Percentiles rank a stretch among this genome's conserved stretches.
phyloP scores from a whole-genome alignment of 805 yeast species.

The Schwanniomyces yamadae region DNA sequence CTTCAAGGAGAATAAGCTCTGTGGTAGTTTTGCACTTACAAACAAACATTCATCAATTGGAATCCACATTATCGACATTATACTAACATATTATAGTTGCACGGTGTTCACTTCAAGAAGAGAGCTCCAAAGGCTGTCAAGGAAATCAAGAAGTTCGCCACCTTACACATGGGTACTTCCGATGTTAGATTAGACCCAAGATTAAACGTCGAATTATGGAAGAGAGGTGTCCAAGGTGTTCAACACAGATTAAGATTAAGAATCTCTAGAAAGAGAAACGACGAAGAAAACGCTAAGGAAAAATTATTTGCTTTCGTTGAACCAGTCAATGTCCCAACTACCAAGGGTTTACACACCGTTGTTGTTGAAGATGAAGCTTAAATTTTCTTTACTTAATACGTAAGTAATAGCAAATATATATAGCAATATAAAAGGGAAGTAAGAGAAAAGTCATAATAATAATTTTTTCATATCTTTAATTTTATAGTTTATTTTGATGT shows the following conservation, averaged over 20 bases:
- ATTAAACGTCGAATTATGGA: conserved; percentile 98
- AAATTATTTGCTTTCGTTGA: conserved; percentile 97
- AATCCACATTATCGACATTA: too few relatives aligned
- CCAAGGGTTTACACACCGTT: conserved; percentile 97
- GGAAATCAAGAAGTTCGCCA: conserved; percentile 98
- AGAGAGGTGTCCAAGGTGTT: conserved; percentile 99
- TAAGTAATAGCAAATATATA: conserved; percentile 8
- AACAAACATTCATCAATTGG: too few relatives aligned
- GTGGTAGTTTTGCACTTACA: too few relatives aligned
- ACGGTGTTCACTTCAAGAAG: conserved; percentile 98
- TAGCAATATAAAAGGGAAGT: conserved; percentile 1
- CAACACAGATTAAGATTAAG: conserved; percentile 98
- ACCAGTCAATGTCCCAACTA: conserved; percentile 90
- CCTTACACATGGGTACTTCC: conserved; percentile 97
- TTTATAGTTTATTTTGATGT: conserved; percentile 11
- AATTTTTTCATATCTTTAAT: conserved; percentile 6
- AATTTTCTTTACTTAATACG: conserved; percentile 16
- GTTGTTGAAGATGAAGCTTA: conserved; percentile 81
- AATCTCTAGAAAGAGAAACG: conserved; percentile 99
- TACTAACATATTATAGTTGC: conserved; percentile 55
- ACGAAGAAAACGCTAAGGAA: conserved; percentile 98
- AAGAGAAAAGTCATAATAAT: background rate
- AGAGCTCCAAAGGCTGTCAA: conserved; percentile 99
- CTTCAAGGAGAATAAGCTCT: too few relatives aligned
- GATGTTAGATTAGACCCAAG: conserved; percentile 99